Percentiles rank a stretch among this genome's conserved stretches.
Evolutionary conservation across 2,329 filamentous ascomycete genomes (phyloP).

Genomic region (Rhynchosporium secalis): DNA sequence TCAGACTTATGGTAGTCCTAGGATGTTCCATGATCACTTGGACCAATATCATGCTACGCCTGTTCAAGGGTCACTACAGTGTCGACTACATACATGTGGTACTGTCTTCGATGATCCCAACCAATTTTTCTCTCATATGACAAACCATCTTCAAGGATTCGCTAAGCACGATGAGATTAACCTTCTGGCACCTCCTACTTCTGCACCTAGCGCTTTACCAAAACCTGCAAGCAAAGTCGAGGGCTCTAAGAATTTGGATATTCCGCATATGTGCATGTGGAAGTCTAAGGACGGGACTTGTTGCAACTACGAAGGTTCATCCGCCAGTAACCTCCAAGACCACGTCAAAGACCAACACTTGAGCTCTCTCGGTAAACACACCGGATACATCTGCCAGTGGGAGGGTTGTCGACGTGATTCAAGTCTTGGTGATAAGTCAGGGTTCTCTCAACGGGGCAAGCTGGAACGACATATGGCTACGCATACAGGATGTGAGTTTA

Average conservation of each 20-base stretch:
- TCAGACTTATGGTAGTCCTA: conserved; percentile 30
- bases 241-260: conserved; percentile 3
- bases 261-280: conserved; percentile 36
- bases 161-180: conserved; percentile 27
- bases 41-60: conserved; percentile 36
- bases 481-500: conserved; percentile 60
- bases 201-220: not conserved
- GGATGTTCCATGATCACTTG: conserved; percentile 37
- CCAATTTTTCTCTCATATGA: conserved; percentile 33
- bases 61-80: conserved; percentile 32
- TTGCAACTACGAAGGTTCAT: conserved; percentile 27
- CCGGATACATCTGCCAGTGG: conserved; percentile 58
- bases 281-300: conserved; percentile 15
- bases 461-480: conserved; percentile 65
- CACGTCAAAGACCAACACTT: conserved; percentile 56
- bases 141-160: conserved; percentile 31
- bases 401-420: conserved; percentile 50
- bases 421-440: conserved; percentile 41
- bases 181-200: conserved; percentile 11
- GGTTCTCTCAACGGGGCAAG: conserved; percentile 62
- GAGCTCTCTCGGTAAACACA: conserved; percentile 46
- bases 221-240: not conserved
- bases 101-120: conserved; percentile 30
- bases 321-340: conserved; percentile 52
- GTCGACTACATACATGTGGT: conserved; percentile 33